Evolutionary conservation across 2,329 filamentous ascomycete genomes (phyloP).

Genomic region (Byssochlamys sp.): DNA sequence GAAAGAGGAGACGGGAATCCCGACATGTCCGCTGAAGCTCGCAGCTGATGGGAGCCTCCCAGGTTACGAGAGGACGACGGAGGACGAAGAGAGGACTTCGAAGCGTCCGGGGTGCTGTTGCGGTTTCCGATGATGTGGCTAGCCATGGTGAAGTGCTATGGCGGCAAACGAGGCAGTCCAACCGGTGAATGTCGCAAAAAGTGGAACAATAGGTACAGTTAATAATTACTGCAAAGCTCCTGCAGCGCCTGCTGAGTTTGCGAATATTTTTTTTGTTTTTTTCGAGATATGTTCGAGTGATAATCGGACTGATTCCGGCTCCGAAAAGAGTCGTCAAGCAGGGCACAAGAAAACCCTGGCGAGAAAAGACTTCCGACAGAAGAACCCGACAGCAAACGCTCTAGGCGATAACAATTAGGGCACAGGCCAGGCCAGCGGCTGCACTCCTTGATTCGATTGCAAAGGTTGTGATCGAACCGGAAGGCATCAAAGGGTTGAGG

Average conservation of each 20-base stretch:
- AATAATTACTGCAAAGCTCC: conserved; percentile 45
- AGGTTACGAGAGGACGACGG: conserved; percentile 73
- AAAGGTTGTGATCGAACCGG: conserved; percentile 15
- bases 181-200: conserved; percentile 1
- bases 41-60: conserved; percentile 72
- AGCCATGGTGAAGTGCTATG: conserved; percentile 37
- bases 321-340: neutral
- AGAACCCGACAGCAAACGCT: conserved; percentile 19
- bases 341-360: conserved; percentile 9
- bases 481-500: conserved; percentile 15
- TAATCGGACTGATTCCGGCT: conserved; percentile 5
- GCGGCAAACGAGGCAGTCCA: conserved; percentile 1
- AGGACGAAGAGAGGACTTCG: conserved; percentile 69
- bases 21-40: conserved; percentile 92
- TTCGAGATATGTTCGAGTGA: conserved; percentile 2
- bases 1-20: conserved; percentile 63
- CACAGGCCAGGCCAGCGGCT: conserved; percentile 40
- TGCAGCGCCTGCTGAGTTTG: conserved; percentile 69
- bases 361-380: conserved; percentile 13
- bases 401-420: conserved; percentile 24
- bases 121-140: conserved; percentile 69
- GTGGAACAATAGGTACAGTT: conserved; percentile 24
- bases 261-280: conserved; percentile 6
- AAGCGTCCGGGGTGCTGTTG: conserved; percentile 92
- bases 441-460: conserved; percentile 27